phyloP scores from a whole-genome alignment of 1,284 basidiomycete species.

The Acaromyces ingoldii region DNA sequence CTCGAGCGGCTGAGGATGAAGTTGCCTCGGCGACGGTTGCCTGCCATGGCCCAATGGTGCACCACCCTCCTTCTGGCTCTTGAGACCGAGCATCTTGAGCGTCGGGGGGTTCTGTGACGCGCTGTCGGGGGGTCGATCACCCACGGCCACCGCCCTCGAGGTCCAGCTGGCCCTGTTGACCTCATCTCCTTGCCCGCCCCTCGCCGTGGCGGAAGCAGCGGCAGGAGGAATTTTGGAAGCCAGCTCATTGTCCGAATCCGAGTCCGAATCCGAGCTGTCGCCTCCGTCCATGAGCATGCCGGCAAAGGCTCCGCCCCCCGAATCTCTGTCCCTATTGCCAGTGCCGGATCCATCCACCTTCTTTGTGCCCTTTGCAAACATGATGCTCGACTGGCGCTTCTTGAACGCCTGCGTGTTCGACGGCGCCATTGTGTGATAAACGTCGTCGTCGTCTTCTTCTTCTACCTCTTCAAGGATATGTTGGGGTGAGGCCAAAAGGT shows the following conservation, averaged over 20 bases:
- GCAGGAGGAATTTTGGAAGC: neutral
- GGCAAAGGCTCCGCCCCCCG: slow-evolving; percentile 5
- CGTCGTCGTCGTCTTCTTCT: too few relatives aligned
- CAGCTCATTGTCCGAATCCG: slow-evolving; percentile 31
- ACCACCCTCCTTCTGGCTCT: slow-evolving; percentile 23
- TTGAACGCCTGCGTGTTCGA: slow-evolving; percentile 6
- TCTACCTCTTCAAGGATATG: too few relatives aligned
- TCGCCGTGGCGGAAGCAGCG: neutral
- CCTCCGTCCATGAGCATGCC: slow-evolving; percentile 30
- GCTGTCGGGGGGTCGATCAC: slow-evolving; percentile 36
- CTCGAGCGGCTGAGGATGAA: too few relatives aligned
- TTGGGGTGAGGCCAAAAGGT: too few relatives aligned
- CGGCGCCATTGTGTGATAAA: slow-evolving; percentile 23
- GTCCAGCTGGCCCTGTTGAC: slow-evolving; percentile 30
- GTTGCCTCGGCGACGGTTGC: neutral
- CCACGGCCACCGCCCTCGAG: slow-evolving; percentile 36
- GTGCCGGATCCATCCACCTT: slow-evolving; percentile 8
- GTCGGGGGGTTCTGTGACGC: slow-evolving; percentile 44
- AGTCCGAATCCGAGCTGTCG: slow-evolving; percentile 24
- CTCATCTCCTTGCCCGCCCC: neutral
- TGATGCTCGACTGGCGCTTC: slow-evolving; percentile 17
- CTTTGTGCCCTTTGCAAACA: slow-evolving; percentile 26
- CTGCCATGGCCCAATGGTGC: slow-evolving; percentile 2
- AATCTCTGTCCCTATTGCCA: slow-evolving; percentile 5
- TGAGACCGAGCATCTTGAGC: slow-evolving; percentile 41